These are phyloP conservation scores for Yarrowia sp. DNA, from an alignment of 805 yeast species.

Conservation along the genomic window DNA sequence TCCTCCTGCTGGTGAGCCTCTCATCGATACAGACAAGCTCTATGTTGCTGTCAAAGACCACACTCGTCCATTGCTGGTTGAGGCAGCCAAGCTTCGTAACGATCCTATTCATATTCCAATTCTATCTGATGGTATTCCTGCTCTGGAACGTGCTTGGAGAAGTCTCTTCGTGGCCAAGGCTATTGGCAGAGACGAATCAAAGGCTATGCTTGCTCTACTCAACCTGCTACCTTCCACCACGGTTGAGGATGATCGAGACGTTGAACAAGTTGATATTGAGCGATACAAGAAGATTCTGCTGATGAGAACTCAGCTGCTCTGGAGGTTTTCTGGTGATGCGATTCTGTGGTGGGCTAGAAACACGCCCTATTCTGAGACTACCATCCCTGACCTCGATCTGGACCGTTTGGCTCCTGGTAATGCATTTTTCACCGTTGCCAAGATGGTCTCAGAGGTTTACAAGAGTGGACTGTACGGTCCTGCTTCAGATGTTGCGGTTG, in stretches of 20 bases:
- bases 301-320: conserved; percentile 20
- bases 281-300: conserved; percentile 26
- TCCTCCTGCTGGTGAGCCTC: conserved; percentile 21
- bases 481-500: conserved; percentile 6
- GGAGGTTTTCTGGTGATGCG: not conserved
- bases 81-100: conserved; percentile 22
- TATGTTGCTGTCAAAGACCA: conserved; percentile 20
- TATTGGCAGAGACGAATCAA: conserved; percentile 7
- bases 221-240: conserved; percentile 1
- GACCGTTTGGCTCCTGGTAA: conserved; percentile 6
- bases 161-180: conserved; percentile 33
- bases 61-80: conserved; percentile 16
- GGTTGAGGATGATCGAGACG: conserved; percentile 6
- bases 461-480: conserved; percentile 1
- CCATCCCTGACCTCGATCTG: conserved; percentile 12
- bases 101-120: conserved; percentile 4
- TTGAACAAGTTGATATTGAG: conserved; percentile 20
- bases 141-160: conserved; percentile 24
- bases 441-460: conserved; percentile 20
- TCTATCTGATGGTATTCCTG: not conserved
- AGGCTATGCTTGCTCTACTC: not conserved
- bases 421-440: conserved; percentile 13
- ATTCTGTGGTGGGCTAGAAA: conserved; percentile 27
- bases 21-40: conserved; percentile 11
- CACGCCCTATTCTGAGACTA: conserved; percentile 1